These are phyloP conservation scores for Myrmaecium sp. DNA, from an alignment of 2,329 filamentous ascomycete species.

Conservation along the genomic window DNA sequence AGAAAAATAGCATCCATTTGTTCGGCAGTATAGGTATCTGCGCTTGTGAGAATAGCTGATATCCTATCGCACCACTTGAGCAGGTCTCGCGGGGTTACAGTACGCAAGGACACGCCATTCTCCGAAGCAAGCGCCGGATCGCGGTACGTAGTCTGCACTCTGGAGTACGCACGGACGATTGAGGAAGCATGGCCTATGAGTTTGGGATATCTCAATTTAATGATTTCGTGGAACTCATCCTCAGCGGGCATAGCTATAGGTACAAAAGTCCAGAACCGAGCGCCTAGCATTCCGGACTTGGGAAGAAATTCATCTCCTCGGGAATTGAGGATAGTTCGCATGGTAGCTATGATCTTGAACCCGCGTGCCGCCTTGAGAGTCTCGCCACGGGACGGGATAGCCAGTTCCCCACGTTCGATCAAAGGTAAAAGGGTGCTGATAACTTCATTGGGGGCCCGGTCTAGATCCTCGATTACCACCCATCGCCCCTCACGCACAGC, in stretches of 20 bases:
- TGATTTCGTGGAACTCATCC: conserved; percentile 57
- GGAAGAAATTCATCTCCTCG: conserved; percentile 56
- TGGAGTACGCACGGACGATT: conserved; percentile 40
- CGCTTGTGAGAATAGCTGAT: conserved; percentile 42
- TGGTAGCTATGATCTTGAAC: conserved; percentile 84
- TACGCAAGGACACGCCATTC: conserved; percentile 40
- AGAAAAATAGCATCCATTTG: conserved; percentile 80
- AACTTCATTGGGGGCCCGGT: conserved; percentile 86
- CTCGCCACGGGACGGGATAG: conserved; percentile 80
- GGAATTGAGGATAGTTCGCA: conserved; percentile 51
- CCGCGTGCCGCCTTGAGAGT: conserved; percentile 64
- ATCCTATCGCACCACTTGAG: conserved; percentile 83
- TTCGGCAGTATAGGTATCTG: conserved; percentile 46
- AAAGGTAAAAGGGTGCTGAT: conserved; percentile 83
- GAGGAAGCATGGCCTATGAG: conserved; percentile 40
- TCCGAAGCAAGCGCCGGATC: conserved; percentile 31
- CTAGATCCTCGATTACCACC: conserved; percentile 94
- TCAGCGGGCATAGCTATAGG: conserved; percentile 47
- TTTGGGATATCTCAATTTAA: conserved; percentile 51
- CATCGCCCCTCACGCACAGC: conserved; percentile 88
- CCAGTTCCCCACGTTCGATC: conserved; percentile 78
- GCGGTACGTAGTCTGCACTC: conserved; percentile 22
- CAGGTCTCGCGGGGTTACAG: conserved; percentile 58
- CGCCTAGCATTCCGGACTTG: conserved; percentile 54
- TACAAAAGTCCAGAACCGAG: conserved; percentile 73